These are phyloP conservation scores for Ramularia endophylla DNA, from an alignment of 2,329 filamentous ascomycete genomes.

Conservation along the genomic window DNA sequence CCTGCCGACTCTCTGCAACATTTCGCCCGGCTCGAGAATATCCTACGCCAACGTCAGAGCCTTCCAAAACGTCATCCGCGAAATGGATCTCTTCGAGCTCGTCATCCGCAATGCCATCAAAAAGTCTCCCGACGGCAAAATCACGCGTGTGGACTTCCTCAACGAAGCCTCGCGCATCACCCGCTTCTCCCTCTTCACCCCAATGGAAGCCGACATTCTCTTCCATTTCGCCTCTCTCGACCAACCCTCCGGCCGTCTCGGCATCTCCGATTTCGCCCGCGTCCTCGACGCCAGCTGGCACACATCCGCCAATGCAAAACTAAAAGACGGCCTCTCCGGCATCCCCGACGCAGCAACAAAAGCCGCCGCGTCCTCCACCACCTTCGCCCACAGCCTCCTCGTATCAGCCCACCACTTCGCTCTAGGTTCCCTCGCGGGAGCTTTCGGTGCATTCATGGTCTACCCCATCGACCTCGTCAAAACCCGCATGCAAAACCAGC, in stretches of 20 bases:
- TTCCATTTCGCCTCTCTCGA: conserved; percentile 97
- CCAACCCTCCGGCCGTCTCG: conserved; percentile 77
- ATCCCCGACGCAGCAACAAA: conserved; percentile 49
- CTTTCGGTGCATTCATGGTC: conserved; percentile 98
- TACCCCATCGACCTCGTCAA: conserved; percentile 99
- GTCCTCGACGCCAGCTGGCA: conserved; percentile 93
- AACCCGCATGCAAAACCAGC: conserved; percentile 97
- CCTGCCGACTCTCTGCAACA: conserved; percentile 89
- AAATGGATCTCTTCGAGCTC: conserved; percentile 96
- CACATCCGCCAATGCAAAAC: conserved; percentile 39
- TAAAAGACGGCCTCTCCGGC: conserved; percentile 37
- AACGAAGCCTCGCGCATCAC: conserved; percentile 89
- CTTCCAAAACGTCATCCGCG: conserved; percentile 95
- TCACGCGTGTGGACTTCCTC: conserved; percentile 88
- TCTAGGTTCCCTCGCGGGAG: conserved; percentile 83
- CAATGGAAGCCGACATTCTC: conserved; percentile 97
- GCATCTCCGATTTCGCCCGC: conserved; percentile 81
- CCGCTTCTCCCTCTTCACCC: conserved; percentile 92
- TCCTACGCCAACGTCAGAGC: conserved; percentile 96
- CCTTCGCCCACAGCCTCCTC: conserved; percentile 57
- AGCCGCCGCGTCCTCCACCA: conserved; percentile 50
- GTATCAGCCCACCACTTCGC: conserved; percentile 87
- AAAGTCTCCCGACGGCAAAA: conserved; percentile 83
- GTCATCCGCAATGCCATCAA: conserved; percentile 81
- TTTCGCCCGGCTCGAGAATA: conserved; percentile 84